Conservation (phyloP, 2,329 filamentous ascomycete genomes). For the Leptographium wingfieldii region DNA sequence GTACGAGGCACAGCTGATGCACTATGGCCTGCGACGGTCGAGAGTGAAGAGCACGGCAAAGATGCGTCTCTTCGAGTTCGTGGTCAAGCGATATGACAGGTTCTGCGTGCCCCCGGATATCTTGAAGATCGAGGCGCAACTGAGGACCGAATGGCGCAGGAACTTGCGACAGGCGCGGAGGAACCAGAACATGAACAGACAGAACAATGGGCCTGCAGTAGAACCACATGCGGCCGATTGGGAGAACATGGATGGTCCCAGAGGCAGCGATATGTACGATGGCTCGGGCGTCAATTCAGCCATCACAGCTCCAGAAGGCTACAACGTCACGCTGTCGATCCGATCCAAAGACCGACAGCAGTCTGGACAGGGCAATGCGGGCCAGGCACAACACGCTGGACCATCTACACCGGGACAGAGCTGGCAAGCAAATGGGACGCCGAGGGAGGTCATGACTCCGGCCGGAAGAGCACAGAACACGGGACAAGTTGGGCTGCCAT, state of each 20-base stretch:
- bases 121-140: conserved; percentile 33
- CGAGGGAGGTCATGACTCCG: neutral
- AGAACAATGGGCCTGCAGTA: neutral
- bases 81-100: conserved; percentile 26
- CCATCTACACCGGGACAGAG: neutral
- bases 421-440: neutral
- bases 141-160: conserved; percentile 41
- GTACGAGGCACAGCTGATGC: conserved; percentile 49
- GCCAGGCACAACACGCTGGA: neutral
- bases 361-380: neutral
- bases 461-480: neutral
- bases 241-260: neutral
- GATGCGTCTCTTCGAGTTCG: conserved; percentile 42
- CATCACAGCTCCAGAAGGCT: neutral
- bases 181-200: neutral
- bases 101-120: conserved; percentile 37
- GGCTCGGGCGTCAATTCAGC: neutral
- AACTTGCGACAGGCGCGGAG: neutral
- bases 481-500: too few relatives aligned
- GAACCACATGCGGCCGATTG: neutral
- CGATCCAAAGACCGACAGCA: neutral
- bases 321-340: neutral
- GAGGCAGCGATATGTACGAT: neutral
- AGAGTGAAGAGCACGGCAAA: conserved; percentile 46
- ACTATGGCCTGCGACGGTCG: conserved; percentile 45